Percentiles rank a stretch among this genome's conserved stretches.
Evolutionary conservation across 768 basidiomycete species (phyloP).

Genomic region (Pleurotus tuoliensis): DNA sequence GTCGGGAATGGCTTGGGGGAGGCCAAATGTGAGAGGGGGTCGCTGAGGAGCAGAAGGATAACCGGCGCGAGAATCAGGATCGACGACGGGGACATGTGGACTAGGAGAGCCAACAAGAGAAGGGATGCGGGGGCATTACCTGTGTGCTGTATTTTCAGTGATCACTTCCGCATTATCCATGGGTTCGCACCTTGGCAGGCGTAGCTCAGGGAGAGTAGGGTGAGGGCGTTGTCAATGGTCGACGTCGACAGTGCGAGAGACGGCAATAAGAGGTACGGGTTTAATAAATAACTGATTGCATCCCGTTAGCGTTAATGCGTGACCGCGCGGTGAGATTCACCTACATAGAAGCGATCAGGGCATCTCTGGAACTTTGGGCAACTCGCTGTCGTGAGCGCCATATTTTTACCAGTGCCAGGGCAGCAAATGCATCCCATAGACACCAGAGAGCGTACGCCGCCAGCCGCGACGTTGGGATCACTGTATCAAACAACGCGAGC

Average conservation of each 20-base stretch:
- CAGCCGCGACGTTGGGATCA: slow-evolving; percentile 51
- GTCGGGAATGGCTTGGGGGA: slow-evolving; percentile 44
- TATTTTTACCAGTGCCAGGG: slow-evolving; percentile 63
- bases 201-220: slow-evolving; percentile 64
- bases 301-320: background rate
- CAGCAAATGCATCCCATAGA: slow-evolving; percentile 58
- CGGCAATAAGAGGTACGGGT: slow-evolving; percentile 83
- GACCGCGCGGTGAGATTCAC: slow-evolving; percentile 21
- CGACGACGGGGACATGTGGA: slow-evolving; percentile 72
- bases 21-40: slow-evolving; percentile 65
- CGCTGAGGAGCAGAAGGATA: slow-evolving; percentile 56
- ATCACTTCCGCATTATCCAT: background rate
- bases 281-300: slow-evolving; percentile 69
- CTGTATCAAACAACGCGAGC: slow-evolving; percentile 69
- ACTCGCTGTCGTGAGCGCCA: slow-evolving; percentile 62
- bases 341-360: slow-evolving; percentile 63
- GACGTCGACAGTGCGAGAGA: slow-evolving; percentile 81
- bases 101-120: slow-evolving; percentile 64
- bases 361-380: slow-evolving; percentile 45
- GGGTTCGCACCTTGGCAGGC: slow-evolving; percentile 58
- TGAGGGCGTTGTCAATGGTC: slow-evolving; percentile 72
- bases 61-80: slow-evolving; percentile 64
- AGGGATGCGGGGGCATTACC: slow-evolving; percentile 57
- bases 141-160: slow-evolving; percentile 23
- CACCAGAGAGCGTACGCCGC: slow-evolving; percentile 66